phyloP scores from a whole-genome alignment of 345 rosid genomes.

The Hevea brasiliensis region DNA sequence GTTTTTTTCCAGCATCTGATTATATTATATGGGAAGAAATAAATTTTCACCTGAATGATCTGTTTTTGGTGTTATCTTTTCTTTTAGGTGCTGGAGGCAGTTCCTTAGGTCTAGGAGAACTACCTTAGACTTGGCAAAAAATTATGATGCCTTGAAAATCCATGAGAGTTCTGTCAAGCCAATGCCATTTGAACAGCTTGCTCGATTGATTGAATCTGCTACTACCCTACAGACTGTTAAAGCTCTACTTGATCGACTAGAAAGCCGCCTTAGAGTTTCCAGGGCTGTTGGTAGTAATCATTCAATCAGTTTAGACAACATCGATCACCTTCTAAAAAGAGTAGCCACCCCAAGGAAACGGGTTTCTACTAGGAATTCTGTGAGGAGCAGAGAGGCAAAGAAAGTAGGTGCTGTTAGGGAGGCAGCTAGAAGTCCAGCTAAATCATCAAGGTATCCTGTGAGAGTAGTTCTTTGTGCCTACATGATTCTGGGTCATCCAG shows the following conservation, averaged over 20 bases:
- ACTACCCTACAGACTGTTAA: conserved; percentile 59
- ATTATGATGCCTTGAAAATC: conserved; percentile 64
- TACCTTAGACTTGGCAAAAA: conserved; percentile 67
- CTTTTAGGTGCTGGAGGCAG: conserved; percentile 81
- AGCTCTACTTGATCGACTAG: conserved; percentile 74
- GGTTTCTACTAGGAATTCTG: conserved; percentile 37
- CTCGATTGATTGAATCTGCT: conserved; percentile 64
- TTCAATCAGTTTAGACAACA: conserved; percentile 49
- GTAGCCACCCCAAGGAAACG: conserved; percentile 75
- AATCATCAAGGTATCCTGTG: conserved; percentile 74
- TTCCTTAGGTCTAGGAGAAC: conserved; percentile 65
- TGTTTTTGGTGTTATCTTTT: conserved; percentile 8
- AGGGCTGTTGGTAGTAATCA: conserved; percentile 38
- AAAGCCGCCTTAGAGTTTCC: conserved; percentile 68
- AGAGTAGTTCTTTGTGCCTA: conserved; percentile 88
- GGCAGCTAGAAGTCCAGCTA: conserved; percentile 39
- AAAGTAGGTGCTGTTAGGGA: conserved; percentile 40
- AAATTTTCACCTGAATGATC: background rate
- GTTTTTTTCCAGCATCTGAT: no score
- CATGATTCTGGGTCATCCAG: conserved; percentile 96
- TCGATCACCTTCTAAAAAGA: conserved; percentile 87
- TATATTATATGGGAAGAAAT: no score
- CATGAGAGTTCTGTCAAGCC: conserved; percentile 48
- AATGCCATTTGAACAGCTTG: conserved; percentile 85
- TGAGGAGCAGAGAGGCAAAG: conserved; percentile 58